phyloP scores from a whole-genome alignment of 192 early-diverging fungal genomes.

The Phycomyces blakesleeanus region DNA sequence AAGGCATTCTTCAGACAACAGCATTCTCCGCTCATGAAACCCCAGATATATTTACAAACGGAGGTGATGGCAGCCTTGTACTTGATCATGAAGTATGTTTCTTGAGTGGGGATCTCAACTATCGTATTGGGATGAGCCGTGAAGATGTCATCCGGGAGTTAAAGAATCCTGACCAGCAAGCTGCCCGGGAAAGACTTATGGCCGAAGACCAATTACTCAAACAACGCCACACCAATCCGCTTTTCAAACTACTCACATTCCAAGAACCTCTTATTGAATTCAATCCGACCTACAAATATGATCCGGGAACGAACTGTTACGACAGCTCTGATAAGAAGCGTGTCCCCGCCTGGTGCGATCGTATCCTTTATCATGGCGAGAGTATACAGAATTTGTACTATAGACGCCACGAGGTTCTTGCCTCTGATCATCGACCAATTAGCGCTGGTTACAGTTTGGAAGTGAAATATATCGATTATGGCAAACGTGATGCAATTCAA shows the following conservation, averaged over 20 bases:
- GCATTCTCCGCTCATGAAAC: slow-evolving; percentile 30
- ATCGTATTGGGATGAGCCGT: slow-evolving; percentile 75
- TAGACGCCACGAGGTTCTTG: slow-evolving; percentile 61
- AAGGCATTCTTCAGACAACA: slow-evolving; percentile 57
- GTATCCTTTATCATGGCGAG: slow-evolving; percentile 65
- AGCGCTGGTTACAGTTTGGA: slow-evolving; percentile 59
- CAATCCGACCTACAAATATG: slow-evolving; percentile 97
- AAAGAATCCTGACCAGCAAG: slow-evolving; percentile 16
- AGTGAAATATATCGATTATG: slow-evolving; percentile 58
- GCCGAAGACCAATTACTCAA: slow-evolving; percentile 61
- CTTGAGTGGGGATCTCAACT: slow-evolving; percentile 94
- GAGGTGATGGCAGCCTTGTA: slow-evolving; percentile 85
- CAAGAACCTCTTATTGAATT: slow-evolving; percentile 76
- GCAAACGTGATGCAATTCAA: slow-evolving; percentile 38
- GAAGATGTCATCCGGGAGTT: slow-evolving; percentile 54
- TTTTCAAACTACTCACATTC: slow-evolving; percentile 76
- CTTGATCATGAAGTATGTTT: slow-evolving; percentile 75
- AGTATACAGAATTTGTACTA: slow-evolving; percentile 49
- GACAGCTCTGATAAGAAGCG: slow-evolving; percentile 93
- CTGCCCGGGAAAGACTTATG: slow-evolving; percentile 54
- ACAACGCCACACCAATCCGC: slow-evolving; percentile 49
- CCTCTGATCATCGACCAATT: slow-evolving; percentile 88
- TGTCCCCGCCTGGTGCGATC: slow-evolving; percentile 95
- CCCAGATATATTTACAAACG: slow-evolving; percentile 57
- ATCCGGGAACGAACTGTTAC: slow-evolving; percentile 77